These are phyloP conservation scores for Helenozyma baotianmanensis DNA, from an alignment of 805 yeast genomes.

Conservation along the genomic window DNA sequence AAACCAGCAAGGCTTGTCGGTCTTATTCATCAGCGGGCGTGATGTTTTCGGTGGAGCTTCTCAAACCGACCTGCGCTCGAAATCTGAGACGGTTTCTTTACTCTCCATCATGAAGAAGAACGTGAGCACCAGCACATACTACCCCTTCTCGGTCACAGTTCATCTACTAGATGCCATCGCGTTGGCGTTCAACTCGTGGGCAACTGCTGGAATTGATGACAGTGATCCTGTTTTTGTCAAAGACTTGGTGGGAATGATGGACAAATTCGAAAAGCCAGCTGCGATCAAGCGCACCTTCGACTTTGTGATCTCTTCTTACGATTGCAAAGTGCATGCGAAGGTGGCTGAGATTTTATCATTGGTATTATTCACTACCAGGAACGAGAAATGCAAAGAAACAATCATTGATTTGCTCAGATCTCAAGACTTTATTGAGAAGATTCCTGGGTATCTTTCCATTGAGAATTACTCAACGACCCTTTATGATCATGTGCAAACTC, in stretches of 20 bases:
- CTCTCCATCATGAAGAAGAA: constrained; percentile 53
- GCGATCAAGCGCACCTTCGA: constrained; percentile 5
- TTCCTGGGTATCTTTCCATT: constrained; percentile 35
- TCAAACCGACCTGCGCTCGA: constrained; percentile 11
- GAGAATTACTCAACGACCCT: constrained; percentile 43
- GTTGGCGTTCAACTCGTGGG: constrained; percentile 74
- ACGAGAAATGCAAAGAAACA: constrained; percentile 33
- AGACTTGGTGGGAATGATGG: constrained; percentile 28
- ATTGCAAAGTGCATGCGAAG: constrained; percentile 56
- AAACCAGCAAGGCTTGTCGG: constrained; percentile 73
- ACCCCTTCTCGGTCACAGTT: constrained; percentile 61
- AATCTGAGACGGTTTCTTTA: constrained; percentile 35
- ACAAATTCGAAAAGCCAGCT: constrained; percentile 8
- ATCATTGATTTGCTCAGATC: constrained; percentile 42
- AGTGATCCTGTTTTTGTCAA: constrained; percentile 46
- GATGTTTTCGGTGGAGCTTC: constrained; percentile 40
- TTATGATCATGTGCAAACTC: constrained; percentile 40
- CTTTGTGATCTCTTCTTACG: constrained; percentile 36
- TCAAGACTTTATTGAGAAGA: constrained; percentile 27
- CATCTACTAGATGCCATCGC: constrained; percentile 71
- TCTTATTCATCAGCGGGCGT: constrained; percentile 60
- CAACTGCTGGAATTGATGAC: constrained; percentile 51
- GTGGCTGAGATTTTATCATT: constrained; percentile 74
- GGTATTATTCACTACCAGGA: constrained; percentile 56
- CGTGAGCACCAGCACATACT: constrained; percentile 46